Conservation (phyloP, 2,329 filamentous ascomycete species). For the Berkeleyomyces basicola region DNA sequence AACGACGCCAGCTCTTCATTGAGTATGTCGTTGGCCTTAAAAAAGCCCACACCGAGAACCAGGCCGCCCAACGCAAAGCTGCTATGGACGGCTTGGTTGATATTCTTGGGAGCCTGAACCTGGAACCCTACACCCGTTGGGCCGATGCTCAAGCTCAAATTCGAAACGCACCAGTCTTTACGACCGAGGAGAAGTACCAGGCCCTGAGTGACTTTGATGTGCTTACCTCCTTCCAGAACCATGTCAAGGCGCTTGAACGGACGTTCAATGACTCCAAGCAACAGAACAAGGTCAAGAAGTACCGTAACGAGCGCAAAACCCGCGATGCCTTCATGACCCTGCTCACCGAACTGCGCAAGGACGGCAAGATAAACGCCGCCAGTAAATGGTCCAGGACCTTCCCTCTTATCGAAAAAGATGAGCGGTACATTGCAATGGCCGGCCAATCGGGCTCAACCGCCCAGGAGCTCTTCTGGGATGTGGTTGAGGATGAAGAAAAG, state of each 20-base stretch:
- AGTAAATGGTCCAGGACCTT: conserved; percentile 78
- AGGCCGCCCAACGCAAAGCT: conserved; percentile 53
- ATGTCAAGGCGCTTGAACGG: conserved; percentile 84
- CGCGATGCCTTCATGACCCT: conserved; percentile 66
- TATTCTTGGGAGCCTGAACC: conserved; percentile 60
- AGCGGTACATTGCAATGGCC: conserved; percentile 67
- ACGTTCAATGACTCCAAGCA: conserved; percentile 83
- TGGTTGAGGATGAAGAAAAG: conserved; percentile 83
- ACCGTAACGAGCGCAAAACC: conserved; percentile 68
- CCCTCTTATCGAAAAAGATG: conserved; percentile 59
- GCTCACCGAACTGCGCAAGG: conserved; percentile 54
- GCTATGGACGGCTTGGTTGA: conserved; percentile 72
- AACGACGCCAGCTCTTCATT: conserved; percentile 79
- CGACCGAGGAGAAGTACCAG: conserved; percentile 72
- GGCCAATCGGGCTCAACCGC: conserved; percentile 74
- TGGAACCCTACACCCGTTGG: conserved; percentile 93
- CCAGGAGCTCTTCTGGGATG: conserved; percentile 88
- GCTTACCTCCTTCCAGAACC: conserved; percentile 81
- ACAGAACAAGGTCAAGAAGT: conserved; percentile 65
- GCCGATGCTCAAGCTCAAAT: conserved; percentile 73
- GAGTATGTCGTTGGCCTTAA: conserved; percentile 81
- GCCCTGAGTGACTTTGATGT: conserved; percentile 76
- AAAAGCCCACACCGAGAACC: conserved; percentile 60
- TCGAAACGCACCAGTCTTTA: conserved; percentile 18
- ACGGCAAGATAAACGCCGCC: conserved; percentile 73